Base-by-base conservation (phyloP, 768 basidiomycete species). In the Cyclocybe aegerita region DNA sequence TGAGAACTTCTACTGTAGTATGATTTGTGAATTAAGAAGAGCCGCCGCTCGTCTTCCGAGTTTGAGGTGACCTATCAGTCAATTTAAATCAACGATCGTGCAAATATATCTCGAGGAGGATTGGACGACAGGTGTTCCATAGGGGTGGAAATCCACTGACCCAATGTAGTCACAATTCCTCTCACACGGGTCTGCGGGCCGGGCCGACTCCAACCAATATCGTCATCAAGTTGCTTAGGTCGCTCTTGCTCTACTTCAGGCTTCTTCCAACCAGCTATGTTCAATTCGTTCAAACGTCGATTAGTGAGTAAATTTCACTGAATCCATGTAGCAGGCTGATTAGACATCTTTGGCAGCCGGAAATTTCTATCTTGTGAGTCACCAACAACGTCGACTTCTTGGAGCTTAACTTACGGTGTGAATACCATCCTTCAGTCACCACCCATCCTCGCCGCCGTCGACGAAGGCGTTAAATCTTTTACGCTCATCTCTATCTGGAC, bases 311-410 rank as follows among this genome's bases (percentile, higher is more conserved):
- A 14, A 31, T 42, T 2, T 49, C 4, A n/a, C n/a, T 7, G 9
- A 17, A 39, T 9, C 12, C 14, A 41, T 14, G 14, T 7, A 33
- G 12, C 2, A 34, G 17, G 31, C 6, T 46, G 34, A 17, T 35
- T 32, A 48, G 10, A 29, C 33, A 14, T 33, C 14, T 12, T 30
- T 47, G 16, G 11, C 34, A 76, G 76, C 83, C 82, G 6, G 78
- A 86, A 60, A 73, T 86, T 29, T 85, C 85, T 5, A 85, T 86
- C 30, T 86, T 86, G 85, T 86, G 58, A 57, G 79, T 68, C 17
- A 9, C 30, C 10, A 11, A 32, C 6, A 30, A 15, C 11, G 15
- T 30, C 31, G 32, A 37, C 31, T 48, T 36, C 4, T 39, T 9
- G 36, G 9, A 31, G 23, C 34, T 17, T 42, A 30, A n/a, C n/a